phyloP scores from a whole-genome alignment of 106 monocot species.

The Vanilla planifolia region DNA sequence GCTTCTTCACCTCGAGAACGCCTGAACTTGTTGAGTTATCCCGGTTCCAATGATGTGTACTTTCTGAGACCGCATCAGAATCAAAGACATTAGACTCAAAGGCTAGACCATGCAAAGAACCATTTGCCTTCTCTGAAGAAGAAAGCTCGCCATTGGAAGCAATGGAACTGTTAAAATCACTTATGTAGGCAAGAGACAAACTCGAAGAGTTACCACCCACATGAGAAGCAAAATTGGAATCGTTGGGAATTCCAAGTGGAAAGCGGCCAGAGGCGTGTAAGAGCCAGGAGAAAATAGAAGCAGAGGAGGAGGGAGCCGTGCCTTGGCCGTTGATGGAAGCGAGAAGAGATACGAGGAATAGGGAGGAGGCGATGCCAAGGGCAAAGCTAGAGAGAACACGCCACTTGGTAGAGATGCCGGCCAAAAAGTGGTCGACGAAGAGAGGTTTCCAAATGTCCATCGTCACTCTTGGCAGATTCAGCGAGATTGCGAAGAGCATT shows the following conservation, averaged over 20 bases:
- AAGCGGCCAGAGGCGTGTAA: neutral
- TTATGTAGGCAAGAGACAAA: neutral
- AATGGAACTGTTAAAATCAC: neutral
- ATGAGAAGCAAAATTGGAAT: neutral
- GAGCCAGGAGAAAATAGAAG: neutral
- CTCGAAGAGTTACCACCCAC: neutral
- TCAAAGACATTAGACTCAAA: neutral
- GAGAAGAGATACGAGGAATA: neutral
- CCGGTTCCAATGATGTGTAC: neutral
- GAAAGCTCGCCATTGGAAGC: too few relatives aligned
- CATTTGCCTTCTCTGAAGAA: neutral
- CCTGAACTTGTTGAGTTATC: neutral
- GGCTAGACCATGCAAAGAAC: neutral
- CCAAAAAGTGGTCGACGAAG: slow-evolving; percentile 4
- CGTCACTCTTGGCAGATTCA: too few relatives aligned
- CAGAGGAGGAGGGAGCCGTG: neutral
- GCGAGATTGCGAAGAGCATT: too few relatives aligned
- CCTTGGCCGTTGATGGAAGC: neutral
- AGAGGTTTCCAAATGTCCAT: slow-evolving; percentile 4
- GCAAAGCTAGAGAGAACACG: neutral
- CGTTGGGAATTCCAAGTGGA: neutral
- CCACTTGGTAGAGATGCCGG: slow-evolving; percentile 2
- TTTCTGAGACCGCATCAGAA: neutral
- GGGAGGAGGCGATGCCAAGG: neutral
- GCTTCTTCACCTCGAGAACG: neutral